phyloP scores from a whole-genome alignment of 352 stramenopile genomes.

The Hyaloperonospora brassicae region DNA sequence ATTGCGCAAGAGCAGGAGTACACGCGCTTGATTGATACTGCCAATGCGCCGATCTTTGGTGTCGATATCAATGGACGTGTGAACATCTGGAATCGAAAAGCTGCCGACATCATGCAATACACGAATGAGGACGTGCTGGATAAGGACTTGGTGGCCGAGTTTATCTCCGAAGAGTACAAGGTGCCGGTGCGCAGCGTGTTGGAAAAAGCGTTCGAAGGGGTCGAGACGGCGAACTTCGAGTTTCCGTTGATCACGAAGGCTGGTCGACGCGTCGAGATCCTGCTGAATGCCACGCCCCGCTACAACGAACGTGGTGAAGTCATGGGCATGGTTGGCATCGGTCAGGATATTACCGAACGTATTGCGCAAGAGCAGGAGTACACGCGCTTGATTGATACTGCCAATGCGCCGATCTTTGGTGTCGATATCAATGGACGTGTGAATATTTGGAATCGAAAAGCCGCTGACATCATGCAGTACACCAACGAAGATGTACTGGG shows the following conservation, averaged over 20 bases:
- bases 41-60: slow-evolving; percentile 87
- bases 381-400: slow-evolving; percentile 79
- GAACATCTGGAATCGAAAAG: slow-evolving; percentile 91
- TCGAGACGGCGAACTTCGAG: slow-evolving; percentile 79
- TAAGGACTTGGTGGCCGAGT: slow-evolving; percentile 83
- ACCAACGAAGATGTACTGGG: not conserved
- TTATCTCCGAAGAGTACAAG: slow-evolving; percentile 79
- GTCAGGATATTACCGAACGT: slow-evolving; percentile 74
- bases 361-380: slow-evolving; percentile 78
- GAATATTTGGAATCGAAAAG: slow-evolving; percentile 1
- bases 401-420: slow-evolving; percentile 87
- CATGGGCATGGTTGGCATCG: slow-evolving; percentile 85
- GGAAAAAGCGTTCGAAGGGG: slow-evolving; percentile 48
- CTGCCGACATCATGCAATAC: slow-evolving; percentile 87
- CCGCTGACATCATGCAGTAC: not conserved
- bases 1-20: slow-evolving; percentile 89
- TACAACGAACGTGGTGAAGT: slow-evolving; percentile 74
- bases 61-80: slow-evolving; percentile 73
- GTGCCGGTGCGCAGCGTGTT: slow-evolving; percentile 53
- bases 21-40: slow-evolving; percentile 79
- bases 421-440: slow-evolving; percentile 52
- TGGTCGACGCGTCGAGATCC: slow-evolving; percentile 67
- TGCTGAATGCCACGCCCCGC: slow-evolving; percentile 78
- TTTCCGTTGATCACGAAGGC: slow-evolving; percentile 81
- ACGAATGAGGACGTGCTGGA: slow-evolving; percentile 83